Evolutionary conservation across 352 stramenopile genomes (phyloP).

Genomic region (Aphanomyces invadans): DNA sequence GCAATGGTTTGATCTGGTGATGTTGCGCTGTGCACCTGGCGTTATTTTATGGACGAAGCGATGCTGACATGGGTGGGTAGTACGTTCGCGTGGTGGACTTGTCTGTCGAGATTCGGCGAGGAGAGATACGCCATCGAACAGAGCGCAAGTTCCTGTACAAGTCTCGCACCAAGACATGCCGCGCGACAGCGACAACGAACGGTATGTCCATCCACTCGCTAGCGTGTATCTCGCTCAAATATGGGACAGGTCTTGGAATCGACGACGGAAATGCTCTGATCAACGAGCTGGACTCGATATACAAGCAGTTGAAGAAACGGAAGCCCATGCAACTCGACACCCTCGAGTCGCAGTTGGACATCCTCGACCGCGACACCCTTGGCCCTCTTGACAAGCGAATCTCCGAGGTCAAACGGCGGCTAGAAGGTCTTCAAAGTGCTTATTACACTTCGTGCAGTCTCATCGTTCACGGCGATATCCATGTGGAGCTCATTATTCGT

Average conservation of each 20-base stretch:
- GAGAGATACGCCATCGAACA: slow-evolving; percentile 56
- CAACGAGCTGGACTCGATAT: slow-evolving; percentile 32
- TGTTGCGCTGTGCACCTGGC: background rate
- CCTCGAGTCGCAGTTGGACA: slow-evolving; percentile 49
- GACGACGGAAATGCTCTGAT: slow-evolving; percentile 52
- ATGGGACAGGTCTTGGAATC: slow-evolving; percentile 55
- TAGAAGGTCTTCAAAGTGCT: slow-evolving; percentile 34
- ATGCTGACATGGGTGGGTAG: slow-evolving; percentile 29
- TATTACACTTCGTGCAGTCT: slow-evolving; percentile 45
- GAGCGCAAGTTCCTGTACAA: slow-evolving; percentile 29
- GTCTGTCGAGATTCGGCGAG: slow-evolving; percentile 58
- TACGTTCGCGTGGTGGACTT: slow-evolving; percentile 64
- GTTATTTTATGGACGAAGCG: too few species aligned
- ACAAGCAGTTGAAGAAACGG: slow-evolving; percentile 35
- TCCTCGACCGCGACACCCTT: slow-evolving; percentile 49
- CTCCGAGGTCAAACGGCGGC: slow-evolving; percentile 34
- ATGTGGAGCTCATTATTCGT: slow-evolving; percentile 37
- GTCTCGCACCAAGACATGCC: slow-evolving; percentile 35
- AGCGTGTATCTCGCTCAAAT: too few species aligned
- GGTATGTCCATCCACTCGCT: too few species aligned
- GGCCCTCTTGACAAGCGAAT: slow-evolving; percentile 47
- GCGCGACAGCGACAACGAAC: slow-evolving; percentile 52
- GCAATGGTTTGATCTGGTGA: slow-evolving; percentile 60
- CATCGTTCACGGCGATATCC: slow-evolving; percentile 43
- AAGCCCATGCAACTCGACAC: slow-evolving; percentile 34